phyloP scores from a whole-genome alignment of 2,329 filamentous ascomycete genomes.

The Saccharata proteae region DNA sequence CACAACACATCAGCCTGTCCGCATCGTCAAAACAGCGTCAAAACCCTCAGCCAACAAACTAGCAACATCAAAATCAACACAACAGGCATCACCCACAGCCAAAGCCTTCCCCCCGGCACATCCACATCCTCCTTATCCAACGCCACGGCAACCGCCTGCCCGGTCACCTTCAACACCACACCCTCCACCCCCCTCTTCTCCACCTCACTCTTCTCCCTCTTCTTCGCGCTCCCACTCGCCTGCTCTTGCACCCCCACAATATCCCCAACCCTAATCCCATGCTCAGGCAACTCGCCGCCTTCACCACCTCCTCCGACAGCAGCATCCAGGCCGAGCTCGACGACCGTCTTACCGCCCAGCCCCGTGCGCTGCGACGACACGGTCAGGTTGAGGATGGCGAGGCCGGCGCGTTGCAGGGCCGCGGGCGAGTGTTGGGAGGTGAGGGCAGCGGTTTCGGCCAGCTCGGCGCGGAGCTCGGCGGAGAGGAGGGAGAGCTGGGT shows the following conservation, averaged over 20 bases:
- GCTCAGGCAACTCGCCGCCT: constrained; percentile 51
- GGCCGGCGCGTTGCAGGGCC: constrained; percentile 61
- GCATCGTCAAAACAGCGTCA: constrained; percentile 2
- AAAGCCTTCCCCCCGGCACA: constrained; percentile 44
- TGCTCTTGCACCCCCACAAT: constrained; percentile 68
- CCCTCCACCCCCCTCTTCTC: constrained; percentile 56
- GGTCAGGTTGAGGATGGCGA: constrained; percentile 65
- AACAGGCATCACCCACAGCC: constrained; percentile 47
- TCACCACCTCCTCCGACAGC: constrained; percentile 48
- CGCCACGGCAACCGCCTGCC: constrained; percentile 50
- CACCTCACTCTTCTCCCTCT: constrained; percentile 58
- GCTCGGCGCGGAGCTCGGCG: constrained; percentile 58
- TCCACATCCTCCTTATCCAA: constrained; percentile 52
- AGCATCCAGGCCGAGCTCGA: constrained; percentile 67
- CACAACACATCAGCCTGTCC: constrained; percentile 15
- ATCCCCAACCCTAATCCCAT: constrained; percentile 65
- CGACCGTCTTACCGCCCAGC: constrained; percentile 76
- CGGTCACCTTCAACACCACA: constrained; percentile 55
- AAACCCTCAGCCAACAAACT: constrained; percentile 1
- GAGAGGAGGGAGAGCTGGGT: constrained; percentile 61
- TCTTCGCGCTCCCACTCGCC: constrained; percentile 57
- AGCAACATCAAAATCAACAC: no score
- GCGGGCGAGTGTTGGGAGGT: constrained; percentile 56
- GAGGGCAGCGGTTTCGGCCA: constrained; percentile 55
- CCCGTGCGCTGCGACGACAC: constrained; percentile 72